Percentiles rank a stretch among this genome's conserved stretches.
Evolutionary conservation across 352 stramenopile genomes (phyloP).

Genomic region (Globisporangium splendens): DNA sequence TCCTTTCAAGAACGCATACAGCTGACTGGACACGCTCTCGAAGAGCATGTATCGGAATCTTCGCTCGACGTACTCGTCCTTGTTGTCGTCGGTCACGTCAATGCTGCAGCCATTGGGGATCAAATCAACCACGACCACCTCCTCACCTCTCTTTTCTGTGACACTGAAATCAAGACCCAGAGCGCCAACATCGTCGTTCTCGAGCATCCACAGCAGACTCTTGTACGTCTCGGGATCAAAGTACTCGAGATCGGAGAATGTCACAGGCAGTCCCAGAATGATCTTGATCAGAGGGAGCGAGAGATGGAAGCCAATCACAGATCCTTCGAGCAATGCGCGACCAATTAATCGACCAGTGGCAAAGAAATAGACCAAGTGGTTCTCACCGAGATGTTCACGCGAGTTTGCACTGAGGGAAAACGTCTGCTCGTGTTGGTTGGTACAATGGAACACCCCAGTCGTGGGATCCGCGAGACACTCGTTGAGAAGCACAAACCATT

Average conservation of each 20-base stretch:
- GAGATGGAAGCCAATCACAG: conserved; percentile 87
- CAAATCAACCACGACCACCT: conserved; percentile 31
- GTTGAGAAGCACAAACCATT: conserved; percentile 77
- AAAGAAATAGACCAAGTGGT: conserved; percentile 45
- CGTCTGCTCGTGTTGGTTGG: conserved; percentile 37
- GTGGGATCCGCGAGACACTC: conserved; percentile 30
- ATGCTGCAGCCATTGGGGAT: too few species aligned
- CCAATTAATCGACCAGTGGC: conserved; percentile 44
- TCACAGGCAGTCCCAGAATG: conserved; percentile 37
- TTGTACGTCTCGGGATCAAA: conserved; percentile 45
- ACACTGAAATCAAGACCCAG: conserved; percentile 44
- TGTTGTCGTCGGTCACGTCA: too few species aligned
- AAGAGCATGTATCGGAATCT: conserved; percentile 90
- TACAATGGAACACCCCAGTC: conserved; percentile 38
- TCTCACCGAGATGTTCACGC: conserved; percentile 18
- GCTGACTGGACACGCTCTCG: conserved; percentile 78
- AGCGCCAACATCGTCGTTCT: conserved; percentile 30
- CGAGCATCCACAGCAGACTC: conserved; percentile 45
- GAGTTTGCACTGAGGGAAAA: conserved; percentile 53
- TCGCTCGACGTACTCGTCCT: conserved; percentile 76
- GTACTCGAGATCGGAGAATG: conserved; percentile 35
- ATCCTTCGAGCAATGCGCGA: conserved; percentile 69
- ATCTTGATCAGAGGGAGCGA: conserved; percentile 51
- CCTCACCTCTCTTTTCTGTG: conserved; percentile 14
- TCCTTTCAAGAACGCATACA: conserved; percentile 86